Evolutionary conservation across 768 basidiomycete species (phyloP).

Genomic region (Psilocybe azurescens): DNA sequence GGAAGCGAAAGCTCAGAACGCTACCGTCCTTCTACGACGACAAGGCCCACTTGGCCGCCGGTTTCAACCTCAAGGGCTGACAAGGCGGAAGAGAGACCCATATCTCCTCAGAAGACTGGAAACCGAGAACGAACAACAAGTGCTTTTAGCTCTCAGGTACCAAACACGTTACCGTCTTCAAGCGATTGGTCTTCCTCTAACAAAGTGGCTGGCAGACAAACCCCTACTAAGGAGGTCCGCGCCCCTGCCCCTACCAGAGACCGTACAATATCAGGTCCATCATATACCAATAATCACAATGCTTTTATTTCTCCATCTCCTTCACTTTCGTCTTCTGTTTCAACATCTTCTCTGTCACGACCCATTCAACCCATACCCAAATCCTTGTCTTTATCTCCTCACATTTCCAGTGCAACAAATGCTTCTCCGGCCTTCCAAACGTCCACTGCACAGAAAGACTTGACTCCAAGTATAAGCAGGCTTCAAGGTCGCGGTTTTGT

Average conservation of each 20-base stretch:
- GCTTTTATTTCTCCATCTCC: conserved; percentile 9
- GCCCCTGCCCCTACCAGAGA: conserved; percentile 20
- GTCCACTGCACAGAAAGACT: conserved; percentile 63
- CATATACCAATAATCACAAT: conserved; percentile 13
- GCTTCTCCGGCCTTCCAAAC: conserved; percentile 67
- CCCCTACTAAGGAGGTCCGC: conserved; percentile 21
- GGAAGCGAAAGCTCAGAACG: conserved; percentile 19
- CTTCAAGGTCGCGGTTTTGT: conserved; percentile 88
- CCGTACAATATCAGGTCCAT: conserved; percentile 28
- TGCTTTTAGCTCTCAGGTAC: conserved; percentile 38
- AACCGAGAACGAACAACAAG: conserved; percentile 57
- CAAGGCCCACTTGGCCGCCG: conserved; percentile 30
- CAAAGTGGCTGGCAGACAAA: conserved; percentile 19
- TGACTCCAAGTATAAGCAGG: conserved; percentile 82
- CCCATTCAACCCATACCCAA: conserved; percentile 58
- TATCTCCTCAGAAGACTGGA: conserved; percentile 44
- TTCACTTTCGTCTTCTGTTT: conserved; percentile 29
- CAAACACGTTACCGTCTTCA: conserved; percentile 21
- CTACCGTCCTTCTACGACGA: conserved; percentile 22
- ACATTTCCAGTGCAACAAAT: conserved; percentile 45
- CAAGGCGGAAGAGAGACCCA: conserved; percentile 41
- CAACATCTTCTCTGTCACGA: conserved; percentile 52
- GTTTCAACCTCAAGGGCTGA: conserved; percentile 21
- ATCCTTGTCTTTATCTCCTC: conserved; percentile 45
- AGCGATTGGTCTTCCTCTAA: conserved; percentile 24